phyloP scores from a whole-genome alignment of 176 grass and related monocot species.

The Zea mays region Zm-B73-REFERENCE-NAM-5.0 NC_050098.1:188753501-188754000 shows the following conservation, averaged over 20 bases:
- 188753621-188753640: slow-evolving; percentile 11
- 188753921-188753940: neutral
- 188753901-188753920: neutral
- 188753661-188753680: neutral
- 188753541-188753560: slow-evolving; percentile 34
- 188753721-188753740: neutral
- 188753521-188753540: slow-evolving; percentile 11
- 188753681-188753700: neutral
- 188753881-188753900: neutral
- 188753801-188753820: neutral
- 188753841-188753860: neutral
- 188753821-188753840: slow-evolving; percentile 3
- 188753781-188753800: neutral
- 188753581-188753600: slow-evolving; percentile 15
- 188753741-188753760: neutral
- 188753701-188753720: neutral
- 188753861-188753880: neutral
- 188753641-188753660: slow-evolving; percentile 38
- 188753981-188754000: neutral
- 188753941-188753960: neutral
- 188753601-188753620: slow-evolving; percentile 28
- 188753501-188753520: slow-evolving; percentile 14
- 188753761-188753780: slow-evolving; percentile 3
- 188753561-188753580: slow-evolving; percentile 19
- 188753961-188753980: neutral